Evolutionary conservation across 2,329 filamentous ascomycete genomes (phyloP).

Genomic region (Pyrenophora teres): DNA sequence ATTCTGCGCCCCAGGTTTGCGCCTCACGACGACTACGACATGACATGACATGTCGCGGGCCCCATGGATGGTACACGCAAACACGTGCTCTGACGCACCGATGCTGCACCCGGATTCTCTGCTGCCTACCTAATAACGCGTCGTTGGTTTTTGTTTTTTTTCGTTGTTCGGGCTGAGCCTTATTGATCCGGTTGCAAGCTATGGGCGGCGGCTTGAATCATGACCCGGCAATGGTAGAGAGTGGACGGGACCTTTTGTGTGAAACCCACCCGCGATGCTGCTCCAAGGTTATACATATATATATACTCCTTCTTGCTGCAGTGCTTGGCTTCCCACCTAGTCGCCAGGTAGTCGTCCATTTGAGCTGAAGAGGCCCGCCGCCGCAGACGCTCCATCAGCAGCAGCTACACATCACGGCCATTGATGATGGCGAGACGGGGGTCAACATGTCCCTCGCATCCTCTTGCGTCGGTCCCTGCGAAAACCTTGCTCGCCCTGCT

Average conservation of each 20-base stretch:
- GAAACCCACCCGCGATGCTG: slow-evolving; percentile 1
- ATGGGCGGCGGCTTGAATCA: slow-evolving; percentile 7
- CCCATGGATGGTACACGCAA: not conserved
- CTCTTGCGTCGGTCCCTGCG: slow-evolving; percentile 23
- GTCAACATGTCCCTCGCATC: slow-evolving; percentile 27
- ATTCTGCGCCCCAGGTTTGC: slow-evolving; percentile 8
- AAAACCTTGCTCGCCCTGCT: slow-evolving; percentile 9
- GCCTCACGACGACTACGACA: slow-evolving; percentile 11
- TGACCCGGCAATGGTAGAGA: slow-evolving; percentile 1
- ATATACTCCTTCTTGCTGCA: slow-evolving; percentile 6
- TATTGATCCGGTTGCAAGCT: slow-evolving; percentile 12
- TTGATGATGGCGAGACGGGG: slow-evolving; percentile 27
- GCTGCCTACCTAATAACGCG: slow-evolving; percentile 28
- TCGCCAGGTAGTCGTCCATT: slow-evolving; percentile 28
- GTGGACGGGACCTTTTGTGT: not conserved
- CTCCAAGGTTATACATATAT: slow-evolving; percentile 3
- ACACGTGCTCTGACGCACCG: slow-evolving; percentile 7
- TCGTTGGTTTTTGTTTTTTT: slow-evolving; percentile 4
- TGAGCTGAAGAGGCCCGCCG: slow-evolving; percentile 40
- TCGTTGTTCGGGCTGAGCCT: slow-evolving; percentile 21
- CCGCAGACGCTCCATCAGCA: slow-evolving; percentile 21
- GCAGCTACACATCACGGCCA: slow-evolving; percentile 26
- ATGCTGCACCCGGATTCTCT: slow-evolving; percentile 16
- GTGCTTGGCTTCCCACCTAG: slow-evolving; percentile 32
- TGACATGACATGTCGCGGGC: too few relatives aligned